Evolutionary conservation across 805 yeast species (phyloP), one percentile per base, ranked within the genome.

Genomic region (Grigorovia humatica): DNA sequence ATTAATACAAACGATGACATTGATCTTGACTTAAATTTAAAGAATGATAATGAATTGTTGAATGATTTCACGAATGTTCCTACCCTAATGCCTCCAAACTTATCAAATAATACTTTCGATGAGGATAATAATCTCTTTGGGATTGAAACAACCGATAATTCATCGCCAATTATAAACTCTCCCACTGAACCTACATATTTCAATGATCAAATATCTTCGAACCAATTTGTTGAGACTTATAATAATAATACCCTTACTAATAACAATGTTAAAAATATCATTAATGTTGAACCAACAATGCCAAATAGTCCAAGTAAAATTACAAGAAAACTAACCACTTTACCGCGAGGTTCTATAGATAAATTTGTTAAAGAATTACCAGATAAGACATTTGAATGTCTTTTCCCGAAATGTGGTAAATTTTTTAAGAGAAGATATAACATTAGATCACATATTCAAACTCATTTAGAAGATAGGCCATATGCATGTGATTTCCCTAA

Each of bases 391-490:
- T 95, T 77, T 70, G 75, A 81, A 41, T 93, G 99, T 68, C 74
- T 78, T 53, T 91, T 74, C 67, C 78, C 84, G 15, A 75, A 75
- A 51, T 93, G 99, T 70, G 85, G 86, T 9, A 89, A 93, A 69
- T 71, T 77, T 51, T 91, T 93, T 69, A 81, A 89, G 8, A 76
- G 99, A 62, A 75, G 96, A 47, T 95, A 95, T 68, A 93, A 93
- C 62, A 88, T 88, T 12, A 74, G 98, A 55, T 88, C 96, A 0
- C 99, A 93, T 67, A 90, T 93, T 52, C 99, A 93, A 66, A 93
- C 99, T 0, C 99, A 93, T 73, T 70, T 93, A 48, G 83, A 91
- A 65, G 99, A 95, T 66, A 74, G 97, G 56, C 99, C 99, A 1
- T 91, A 88, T 68, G 72, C 76, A 0, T 93, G 99, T 70, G 74